A percentile compares a stretch with the other conserved stretches of the same genome.
These are phyloP conservation scores for Ogataea ganodermae DNA, from an alignment of 805 yeast genomes.

Conservation along the genomic window DNA sequence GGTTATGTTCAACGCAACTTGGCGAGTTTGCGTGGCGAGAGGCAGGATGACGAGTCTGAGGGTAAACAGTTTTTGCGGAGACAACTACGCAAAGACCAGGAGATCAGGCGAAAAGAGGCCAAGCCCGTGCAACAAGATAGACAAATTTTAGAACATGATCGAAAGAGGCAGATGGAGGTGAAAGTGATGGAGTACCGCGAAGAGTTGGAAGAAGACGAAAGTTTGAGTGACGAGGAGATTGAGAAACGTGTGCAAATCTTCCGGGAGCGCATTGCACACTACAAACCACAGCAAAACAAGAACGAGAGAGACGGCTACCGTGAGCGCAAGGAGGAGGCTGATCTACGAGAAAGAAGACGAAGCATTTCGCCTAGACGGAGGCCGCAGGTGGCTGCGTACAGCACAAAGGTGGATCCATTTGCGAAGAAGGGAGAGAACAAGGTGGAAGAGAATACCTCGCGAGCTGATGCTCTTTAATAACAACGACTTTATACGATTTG, in stretches of 20 bases:
- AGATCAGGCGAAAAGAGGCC: conserved; percentile 17
- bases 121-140: conserved; percentile 18
- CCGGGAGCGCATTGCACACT: conserved; percentile 23
- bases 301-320: conserved; percentile 4
- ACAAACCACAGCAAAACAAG: background rate
- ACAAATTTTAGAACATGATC: conserved; percentile 39
- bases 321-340: background rate
- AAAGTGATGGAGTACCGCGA: conserved; percentile 54
- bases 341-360: conserved; percentile 2
- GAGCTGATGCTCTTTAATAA: too few relatives aligned
- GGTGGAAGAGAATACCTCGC: background rate
- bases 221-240: conserved; percentile 39
- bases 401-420: conserved; percentile 24
- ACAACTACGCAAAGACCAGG: conserved; percentile 22
- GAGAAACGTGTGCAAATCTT: conserved; percentile 34
- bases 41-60: conserved; percentile 28
- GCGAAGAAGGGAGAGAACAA: background rate
- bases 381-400: conserved; percentile 12
- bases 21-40: conserved; percentile 27
- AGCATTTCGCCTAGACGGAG: conserved; percentile 8
- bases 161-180: conserved; percentile 43
- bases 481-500: too few relatives aligned
- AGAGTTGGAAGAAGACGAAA: conserved; percentile 48
- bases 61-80: conserved; percentile 43
- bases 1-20: conserved; percentile 57